Base-by-base conservation (phyloP, 1,284 basidiomycete species). In the Mixia osmundae region DNA sequence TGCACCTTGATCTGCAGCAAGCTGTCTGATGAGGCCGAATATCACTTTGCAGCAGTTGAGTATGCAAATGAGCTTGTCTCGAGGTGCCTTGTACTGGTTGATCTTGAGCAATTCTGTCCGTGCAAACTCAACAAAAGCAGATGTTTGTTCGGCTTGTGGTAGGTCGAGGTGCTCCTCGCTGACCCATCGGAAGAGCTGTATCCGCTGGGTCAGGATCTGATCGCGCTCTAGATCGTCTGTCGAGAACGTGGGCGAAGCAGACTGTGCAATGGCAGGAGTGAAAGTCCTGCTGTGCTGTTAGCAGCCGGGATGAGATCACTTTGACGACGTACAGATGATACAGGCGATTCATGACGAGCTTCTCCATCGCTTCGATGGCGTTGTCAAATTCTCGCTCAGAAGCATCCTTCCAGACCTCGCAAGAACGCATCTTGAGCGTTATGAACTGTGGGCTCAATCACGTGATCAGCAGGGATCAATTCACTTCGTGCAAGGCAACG, bases 11-110 rank as follows among this genome's bases (percentile, higher is more conserved):
- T 2, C 21, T 12, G 11, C 23, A 12, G 18, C 24, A 20, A 30
- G 27, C 36, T 15, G 19, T 5, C 23, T 11, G 11, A 33, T n/a
- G 72, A 45, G 48, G 82, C 89, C 89, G 55, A 94, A 97, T 52
- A 97, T 95, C 58, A 97, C 85, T 63, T 97, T 97, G 71, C 87
- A 97, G 59, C 73, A 80, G 53, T 97, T 97, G 33, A 97, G 62
- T 32, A 97, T 77, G 59, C 91, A 97, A 42, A 97, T 97, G 43
- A 95, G 64, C 61, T 97, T 97, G 59, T 97, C 89, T 31, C 89
- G 66, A 8, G 89, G 89, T 15, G 89, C 89, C 56, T 95, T 95
- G 64, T 95, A 97, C 55, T 94, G 83, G 54, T 94, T 95, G 48
- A 97, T 77, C 65, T 94, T 97, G 50, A 83, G 58, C 31, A 97